Evolutionary conservation across 768 basidiomycete species (phyloP).

Genomic region (Galerina sulciceps): DNA sequence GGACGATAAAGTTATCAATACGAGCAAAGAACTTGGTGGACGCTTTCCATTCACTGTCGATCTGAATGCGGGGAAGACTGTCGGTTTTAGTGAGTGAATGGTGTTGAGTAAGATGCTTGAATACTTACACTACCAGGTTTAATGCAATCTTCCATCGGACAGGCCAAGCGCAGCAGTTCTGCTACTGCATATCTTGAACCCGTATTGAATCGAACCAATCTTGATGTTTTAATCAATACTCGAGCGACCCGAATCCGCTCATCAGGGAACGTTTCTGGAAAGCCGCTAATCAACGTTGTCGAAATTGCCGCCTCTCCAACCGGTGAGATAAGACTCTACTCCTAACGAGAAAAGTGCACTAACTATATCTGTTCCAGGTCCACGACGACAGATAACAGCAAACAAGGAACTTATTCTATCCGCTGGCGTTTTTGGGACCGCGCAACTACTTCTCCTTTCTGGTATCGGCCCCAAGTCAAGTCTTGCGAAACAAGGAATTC

Average conservation of each 20-base stretch:
- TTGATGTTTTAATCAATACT: constrained; percentile 12
- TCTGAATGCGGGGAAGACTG: constrained; percentile 5
- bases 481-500: constrained; percentile 21
- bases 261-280: neutral
- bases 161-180: constrained; percentile 6
- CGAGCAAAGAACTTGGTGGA: constrained; percentile 21
- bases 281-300: neutral
- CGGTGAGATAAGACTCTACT: no score
- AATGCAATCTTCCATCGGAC: constrained; percentile 5
- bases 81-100: constrained; percentile 5
- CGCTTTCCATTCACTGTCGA: constrained; percentile 36
- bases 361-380: no score
- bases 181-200: constrained; percentile 6
- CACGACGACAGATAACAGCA: constrained; percentile 18
- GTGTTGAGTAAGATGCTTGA: neutral
- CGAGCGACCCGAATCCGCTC: constrained; percentile 23
- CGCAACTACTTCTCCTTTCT: constrained; percentile 31
- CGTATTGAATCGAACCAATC: constrained; percentile 3
- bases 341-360: no score
- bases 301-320: neutral
- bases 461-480: constrained; percentile 31
- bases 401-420: constrained; percentile 35
- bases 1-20: constrained; percentile 25
- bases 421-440: constrained; percentile 34
- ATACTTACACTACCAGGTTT: neutral